Evolutionary conservation across 257 asterid genomes (phyloP).

Genomic region (Fraxinus excelsior): DNA sequence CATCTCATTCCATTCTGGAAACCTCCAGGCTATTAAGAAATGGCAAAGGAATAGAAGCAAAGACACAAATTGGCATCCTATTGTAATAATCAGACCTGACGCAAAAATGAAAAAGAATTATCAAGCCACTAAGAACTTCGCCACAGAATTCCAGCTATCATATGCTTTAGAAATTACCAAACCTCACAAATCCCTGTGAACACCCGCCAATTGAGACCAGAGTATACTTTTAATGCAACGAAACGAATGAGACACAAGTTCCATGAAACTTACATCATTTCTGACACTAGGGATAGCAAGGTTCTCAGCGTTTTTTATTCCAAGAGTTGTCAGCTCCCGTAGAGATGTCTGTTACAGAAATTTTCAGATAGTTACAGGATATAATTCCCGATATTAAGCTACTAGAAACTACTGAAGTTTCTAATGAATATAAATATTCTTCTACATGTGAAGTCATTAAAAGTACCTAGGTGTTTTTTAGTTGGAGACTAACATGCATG

Average conservation of each 20-base stretch:
- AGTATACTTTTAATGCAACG: not conserved
- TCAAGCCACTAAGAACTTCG: not conserved
- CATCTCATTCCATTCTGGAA: not conserved
- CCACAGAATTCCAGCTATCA: conserved; percentile 5
- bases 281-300: conserved; percentile 92
- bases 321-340: conserved; percentile 85
- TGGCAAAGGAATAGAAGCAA: not conserved
- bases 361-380: conserved; percentile 18
- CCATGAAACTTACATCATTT: conserved; percentile 72
- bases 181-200: not conserved
- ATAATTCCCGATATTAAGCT: conserved; percentile 8
- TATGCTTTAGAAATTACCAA: not conserved
- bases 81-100: not conserved
- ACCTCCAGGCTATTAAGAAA: not conserved
- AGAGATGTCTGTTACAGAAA: conserved; percentile 71
- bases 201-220: not conserved
- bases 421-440: not conserved
- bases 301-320: conserved; percentile 86
- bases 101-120: not conserved
- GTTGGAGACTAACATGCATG: not conserved
- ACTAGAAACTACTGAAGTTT: conserved; percentile 17
- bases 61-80: not conserved
- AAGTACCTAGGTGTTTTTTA: not conserved
- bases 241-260: conserved; percentile 10
- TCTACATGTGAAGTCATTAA: not conserved